These are phyloP conservation scores for Elsinoe ampelina DNA, from an alignment of 2,329 filamentous ascomycete species.

Conservation along the genomic window DNA sequence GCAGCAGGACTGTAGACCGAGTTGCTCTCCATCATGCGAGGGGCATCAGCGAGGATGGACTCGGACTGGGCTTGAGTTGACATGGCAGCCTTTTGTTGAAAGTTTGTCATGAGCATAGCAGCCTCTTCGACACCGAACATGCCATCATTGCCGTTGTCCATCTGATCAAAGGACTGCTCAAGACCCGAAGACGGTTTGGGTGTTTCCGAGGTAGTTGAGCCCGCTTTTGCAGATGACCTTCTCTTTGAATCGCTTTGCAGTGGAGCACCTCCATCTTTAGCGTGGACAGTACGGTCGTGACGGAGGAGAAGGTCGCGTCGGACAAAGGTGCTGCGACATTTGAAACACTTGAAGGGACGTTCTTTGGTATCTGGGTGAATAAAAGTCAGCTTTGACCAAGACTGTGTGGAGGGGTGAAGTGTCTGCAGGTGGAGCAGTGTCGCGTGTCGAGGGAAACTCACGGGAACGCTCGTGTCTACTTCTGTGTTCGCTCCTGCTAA, in stretches of 20 bases:
- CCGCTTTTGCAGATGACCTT: conserved; percentile 42
- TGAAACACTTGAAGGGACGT: conserved; percentile 95
- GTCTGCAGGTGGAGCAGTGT: neutral
- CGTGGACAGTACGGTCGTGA: conserved; percentile 96
- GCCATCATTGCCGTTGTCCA: conserved; percentile 80
- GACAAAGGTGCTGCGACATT: conserved; percentile 97
- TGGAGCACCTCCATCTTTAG: conserved; percentile 90
- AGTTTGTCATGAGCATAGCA: conserved; percentile 96
- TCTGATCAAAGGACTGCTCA: conserved; percentile 82
- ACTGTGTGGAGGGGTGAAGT: conserved; percentile 1
- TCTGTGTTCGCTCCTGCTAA: conserved; percentile 93
- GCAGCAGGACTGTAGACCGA: conserved; percentile 64
- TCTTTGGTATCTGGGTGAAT: conserved; percentile 78
- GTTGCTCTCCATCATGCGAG: conserved; percentile 65
- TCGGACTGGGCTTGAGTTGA: conserved; percentile 55
- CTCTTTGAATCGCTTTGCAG: conserved; percentile 92
- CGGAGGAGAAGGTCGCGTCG: conserved; percentile 90
- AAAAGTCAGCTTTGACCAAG: conserved; percentile 5
- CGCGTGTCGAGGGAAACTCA: conserved; percentile 49
- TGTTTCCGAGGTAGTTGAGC: conserved; percentile 55
- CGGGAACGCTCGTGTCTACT: conserved; percentile 95
- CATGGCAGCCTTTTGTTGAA: conserved; percentile 85
- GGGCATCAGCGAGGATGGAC: conserved; percentile 64
- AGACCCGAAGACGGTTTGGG: conserved; percentile 71
- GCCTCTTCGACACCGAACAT: conserved; percentile 95